Conservation (phyloP, 2,329 filamentous ascomycete species). For the Fusarium fracticaudum region DNA sequence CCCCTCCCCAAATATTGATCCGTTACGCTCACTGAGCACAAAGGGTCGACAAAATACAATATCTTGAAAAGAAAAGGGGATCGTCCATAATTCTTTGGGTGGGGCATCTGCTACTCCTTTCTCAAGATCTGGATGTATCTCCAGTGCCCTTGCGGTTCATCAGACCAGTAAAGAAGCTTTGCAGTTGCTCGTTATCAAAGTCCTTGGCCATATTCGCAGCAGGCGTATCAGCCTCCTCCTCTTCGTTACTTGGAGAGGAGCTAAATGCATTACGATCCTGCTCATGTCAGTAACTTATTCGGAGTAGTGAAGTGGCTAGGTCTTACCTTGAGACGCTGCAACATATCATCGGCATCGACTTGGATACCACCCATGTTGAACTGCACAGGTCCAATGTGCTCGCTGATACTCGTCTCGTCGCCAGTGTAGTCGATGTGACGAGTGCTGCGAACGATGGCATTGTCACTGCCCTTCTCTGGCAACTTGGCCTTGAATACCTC, state of each 20-base stretch:
- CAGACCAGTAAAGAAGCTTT: constrained; percentile 68
- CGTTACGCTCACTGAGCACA: constrained; percentile 12
- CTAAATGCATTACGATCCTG: constrained; percentile 67
- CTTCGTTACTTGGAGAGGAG: constrained; percentile 55
- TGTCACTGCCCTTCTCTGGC: constrained; percentile 55
- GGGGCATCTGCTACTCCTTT: neutral
- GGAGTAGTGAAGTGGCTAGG: neutral
- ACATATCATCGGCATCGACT: constrained; percentile 92
- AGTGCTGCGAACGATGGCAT: constrained; percentile 32
- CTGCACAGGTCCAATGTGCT: constrained; percentile 92
- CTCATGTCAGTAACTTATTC: constrained; percentile 29
- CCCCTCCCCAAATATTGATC: constrained; percentile 22
- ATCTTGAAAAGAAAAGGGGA: neutral
- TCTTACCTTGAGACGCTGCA: constrained; percentile 82
- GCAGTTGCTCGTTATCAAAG: constrained; percentile 64
- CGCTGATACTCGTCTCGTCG: constrained; percentile 65
- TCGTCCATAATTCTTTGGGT: neutral
- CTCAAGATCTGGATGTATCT: constrained; percentile 30
- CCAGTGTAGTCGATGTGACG: constrained; percentile 49
- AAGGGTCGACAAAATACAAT: constrained; percentile 1
- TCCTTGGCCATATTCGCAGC: constrained; percentile 56
- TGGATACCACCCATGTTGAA: constrained; percentile 99
- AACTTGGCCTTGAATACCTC: constrained; percentile 70
- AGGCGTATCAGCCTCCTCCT: constrained; percentile 50
- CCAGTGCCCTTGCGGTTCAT: constrained; percentile 62